Conservation (phyloP, 345 rosid genomes). For the Eutrema yunnanense region DNA sequence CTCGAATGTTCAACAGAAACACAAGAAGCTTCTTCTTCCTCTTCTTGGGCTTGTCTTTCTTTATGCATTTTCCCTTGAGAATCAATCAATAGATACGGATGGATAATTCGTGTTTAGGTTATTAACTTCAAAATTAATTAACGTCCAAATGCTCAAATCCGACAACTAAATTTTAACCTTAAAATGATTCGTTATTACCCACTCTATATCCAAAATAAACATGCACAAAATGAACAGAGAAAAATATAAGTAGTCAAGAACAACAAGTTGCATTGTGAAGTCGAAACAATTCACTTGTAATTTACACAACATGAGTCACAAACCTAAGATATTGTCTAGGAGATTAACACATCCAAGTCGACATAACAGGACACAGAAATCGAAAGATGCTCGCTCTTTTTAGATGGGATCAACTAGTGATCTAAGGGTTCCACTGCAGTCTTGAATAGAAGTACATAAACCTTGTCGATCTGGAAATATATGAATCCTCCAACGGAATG, state of each 20-base stretch:
- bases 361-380: not conserved
- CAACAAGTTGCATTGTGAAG: not conserved
- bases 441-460: conserved; percentile 88
- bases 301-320: conserved; percentile 7
- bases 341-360: not conserved
- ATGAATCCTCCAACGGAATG: conserved; percentile 92
- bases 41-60: too few species aligned
- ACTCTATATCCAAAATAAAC: too few species aligned
- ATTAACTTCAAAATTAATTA: too few species aligned
- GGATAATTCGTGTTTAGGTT: too few species aligned
- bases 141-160: too few species aligned
- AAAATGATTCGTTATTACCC: too few species aligned
- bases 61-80: too few species aligned
- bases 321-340: not conserved
- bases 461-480: conserved; percentile 87
- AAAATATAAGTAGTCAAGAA: not conserved
- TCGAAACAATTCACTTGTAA: not conserved
- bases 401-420: conserved; percentile 14
- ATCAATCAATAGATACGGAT: too few species aligned
- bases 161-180: too few species aligned
- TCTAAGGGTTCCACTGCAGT: conserved; percentile 90
- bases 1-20: not conserved
- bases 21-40: not conserved
- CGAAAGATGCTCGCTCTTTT: not conserved
- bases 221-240: not conserved